A percentile compares a stretch with the other conserved stretches of the same genome.
Evolutionary conservation across 2,329 filamentous ascomycete species (phyloP).

Genomic region (Seiridium unicorne): DNA sequence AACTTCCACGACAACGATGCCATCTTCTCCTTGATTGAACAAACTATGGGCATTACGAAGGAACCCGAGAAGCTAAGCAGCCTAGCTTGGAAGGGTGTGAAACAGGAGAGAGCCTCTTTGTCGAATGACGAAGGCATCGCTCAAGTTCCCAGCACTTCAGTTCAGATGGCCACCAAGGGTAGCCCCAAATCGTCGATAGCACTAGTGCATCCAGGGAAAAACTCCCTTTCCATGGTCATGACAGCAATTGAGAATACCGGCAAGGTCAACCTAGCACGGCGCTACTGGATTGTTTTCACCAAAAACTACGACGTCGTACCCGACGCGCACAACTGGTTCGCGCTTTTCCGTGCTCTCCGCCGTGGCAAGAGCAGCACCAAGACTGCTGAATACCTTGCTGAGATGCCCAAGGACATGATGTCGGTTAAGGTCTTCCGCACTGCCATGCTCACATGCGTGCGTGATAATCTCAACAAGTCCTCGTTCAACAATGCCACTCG

Average conservation of each 20-base stretch:
- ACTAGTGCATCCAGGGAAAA: conserved; percentile 47
- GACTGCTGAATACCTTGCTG: conserved; percentile 56
- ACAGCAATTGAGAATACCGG: conserved; percentile 60
- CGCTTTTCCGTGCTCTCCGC: conserved; percentile 67
- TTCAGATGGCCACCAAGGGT: background rate
- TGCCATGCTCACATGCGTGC: conserved; percentile 70
- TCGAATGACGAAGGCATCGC: background rate
- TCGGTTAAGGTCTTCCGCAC: conserved; percentile 61
- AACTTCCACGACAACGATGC: conserved; percentile 64
- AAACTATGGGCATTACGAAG: conserved; percentile 76
- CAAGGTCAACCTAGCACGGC: conserved; percentile 59
- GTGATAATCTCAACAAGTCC: conserved; percentile 74
- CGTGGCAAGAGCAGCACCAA: conserved; percentile 63
- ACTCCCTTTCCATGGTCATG: conserved; percentile 68
- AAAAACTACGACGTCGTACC: conserved; percentile 61
- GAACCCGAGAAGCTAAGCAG: conserved; percentile 32
- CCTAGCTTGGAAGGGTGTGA: conserved; percentile 4
- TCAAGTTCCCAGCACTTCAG: background rate
- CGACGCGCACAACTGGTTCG: conserved; percentile 68
- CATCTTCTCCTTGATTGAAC: conserved; percentile 72
- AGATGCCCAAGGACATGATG: conserved; percentile 46
- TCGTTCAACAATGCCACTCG: conserved; percentile 63
- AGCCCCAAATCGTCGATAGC: conserved; percentile 24
- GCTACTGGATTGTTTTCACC: conserved; percentile 78
- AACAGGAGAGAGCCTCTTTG: background rate